Percentiles rank a stretch among this genome's conserved stretches.
Conservation (phyloP, 2,329 filamentous ascomycete species). For the Colletotrichum destructivum region DNA sequence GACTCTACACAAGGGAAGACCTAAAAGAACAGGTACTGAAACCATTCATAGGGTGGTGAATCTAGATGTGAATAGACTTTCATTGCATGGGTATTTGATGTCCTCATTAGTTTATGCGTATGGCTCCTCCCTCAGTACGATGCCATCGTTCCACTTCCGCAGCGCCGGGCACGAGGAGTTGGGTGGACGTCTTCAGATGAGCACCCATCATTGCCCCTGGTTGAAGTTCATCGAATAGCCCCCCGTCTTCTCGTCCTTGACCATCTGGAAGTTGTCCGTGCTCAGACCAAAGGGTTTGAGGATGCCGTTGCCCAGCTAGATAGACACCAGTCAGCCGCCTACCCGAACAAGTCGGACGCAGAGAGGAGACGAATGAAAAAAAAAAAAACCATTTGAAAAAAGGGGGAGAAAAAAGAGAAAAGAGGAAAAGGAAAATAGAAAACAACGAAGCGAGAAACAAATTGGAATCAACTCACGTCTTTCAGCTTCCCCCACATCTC, state of each 20-base stretch:
- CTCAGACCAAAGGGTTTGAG: constrained; percentile 94
- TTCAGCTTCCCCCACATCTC: constrained; percentile 99
- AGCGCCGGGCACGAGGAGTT: too few relatives aligned
- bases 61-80: background rate
- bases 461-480: constrained; percentile 65
- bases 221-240: constrained; percentile 96
- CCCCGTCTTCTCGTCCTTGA: constrained; percentile 89
- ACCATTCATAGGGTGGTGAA: too few relatives aligned
- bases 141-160: background rate
- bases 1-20: too few relatives aligned
- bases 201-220: constrained; percentile 50
- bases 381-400: too few relatives aligned
- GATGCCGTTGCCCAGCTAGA: constrained; percentile 86
- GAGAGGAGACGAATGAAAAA: background rate
- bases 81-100: background rate
- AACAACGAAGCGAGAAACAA: too few relatives aligned
- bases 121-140: background rate
- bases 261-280: constrained; percentile 95
- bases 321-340: constrained; percentile 33
- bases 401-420: too few relatives aligned
- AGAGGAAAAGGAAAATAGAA: background rate
- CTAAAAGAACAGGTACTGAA: too few relatives aligned
- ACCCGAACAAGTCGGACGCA: background rate
- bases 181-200: background rate
- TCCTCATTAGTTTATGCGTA: background rate